A percentile compares a stretch with the other conserved stretches of the same genome.
Evolutionary conservation across 345 rosid species (phyloP).

Genomic region (Raphanus sativus): DNA sequence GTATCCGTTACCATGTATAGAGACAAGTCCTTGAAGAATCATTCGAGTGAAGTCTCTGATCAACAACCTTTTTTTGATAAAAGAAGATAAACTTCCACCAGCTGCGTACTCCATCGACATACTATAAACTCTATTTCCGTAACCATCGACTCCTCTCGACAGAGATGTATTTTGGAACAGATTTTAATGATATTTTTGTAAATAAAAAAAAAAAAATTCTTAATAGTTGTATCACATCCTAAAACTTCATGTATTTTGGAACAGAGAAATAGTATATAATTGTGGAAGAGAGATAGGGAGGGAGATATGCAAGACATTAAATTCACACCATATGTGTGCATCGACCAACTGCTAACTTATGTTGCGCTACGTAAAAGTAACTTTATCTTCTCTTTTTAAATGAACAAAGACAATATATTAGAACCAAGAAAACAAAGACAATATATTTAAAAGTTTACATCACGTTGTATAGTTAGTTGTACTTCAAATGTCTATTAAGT

Average conservation of each 20-base stretch:
- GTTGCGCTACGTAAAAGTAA: slow-evolving; percentile 27
- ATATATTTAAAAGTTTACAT: background rate
- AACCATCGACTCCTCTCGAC: background rate
- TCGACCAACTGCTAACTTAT: slow-evolving; percentile 10
- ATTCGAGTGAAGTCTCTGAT: slow-evolving; percentile 27
- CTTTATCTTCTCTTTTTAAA: no score
- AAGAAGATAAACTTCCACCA: slow-evolving; percentile 15
- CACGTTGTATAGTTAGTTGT: background rate
- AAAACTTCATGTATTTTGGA: no score
- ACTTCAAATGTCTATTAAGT: slow-evolving; percentile 2
- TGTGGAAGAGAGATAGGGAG: background rate
- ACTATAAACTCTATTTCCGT: slow-evolving; percentile 11
- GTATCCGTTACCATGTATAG: slow-evolving; percentile 1
- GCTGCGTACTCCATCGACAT: slow-evolving; percentile 34
- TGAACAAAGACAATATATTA: no score
- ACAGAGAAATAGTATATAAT: no score
- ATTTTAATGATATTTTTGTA: no score
- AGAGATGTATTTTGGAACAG: background rate
- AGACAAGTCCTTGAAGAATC: slow-evolving; percentile 29
- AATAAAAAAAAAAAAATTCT: no score
- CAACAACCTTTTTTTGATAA: background rate
- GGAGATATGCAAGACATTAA: slow-evolving; percentile 6
- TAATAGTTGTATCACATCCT: no score
- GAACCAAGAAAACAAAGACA: background rate
- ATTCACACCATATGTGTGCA: slow-evolving; percentile 37